phyloP scores from a whole-genome alignment of 78 protist species.

The Dictyostelium purpureum region DNA sequence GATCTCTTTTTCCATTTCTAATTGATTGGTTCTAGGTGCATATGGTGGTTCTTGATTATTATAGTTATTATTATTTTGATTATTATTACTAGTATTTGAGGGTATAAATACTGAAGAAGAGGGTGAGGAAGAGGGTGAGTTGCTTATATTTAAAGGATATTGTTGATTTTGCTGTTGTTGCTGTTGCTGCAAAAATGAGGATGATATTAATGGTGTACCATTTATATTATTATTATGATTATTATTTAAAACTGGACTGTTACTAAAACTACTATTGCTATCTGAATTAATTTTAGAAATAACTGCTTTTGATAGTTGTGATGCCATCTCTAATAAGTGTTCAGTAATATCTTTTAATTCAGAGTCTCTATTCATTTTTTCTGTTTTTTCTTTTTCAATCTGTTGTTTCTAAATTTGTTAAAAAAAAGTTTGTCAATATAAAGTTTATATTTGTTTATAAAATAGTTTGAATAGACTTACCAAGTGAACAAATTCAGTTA shows the following conservation, averaged over 20 bases:
- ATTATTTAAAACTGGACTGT: neutral
- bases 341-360: conserved; percentile 68
- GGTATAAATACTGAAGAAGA: too few relatives aligned
- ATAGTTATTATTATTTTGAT: too few relatives aligned
- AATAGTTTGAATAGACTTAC: conserved; percentile 8
- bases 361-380: conserved; percentile 28
- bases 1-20: conserved; percentile 35
- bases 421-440: neutral
- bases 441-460: neutral
- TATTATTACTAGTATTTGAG: neutral
- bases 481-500: conserved; percentile 32
- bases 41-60: neutral
- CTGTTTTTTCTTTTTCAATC: conserved; percentile 56
- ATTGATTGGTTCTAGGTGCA: too few relatives aligned
- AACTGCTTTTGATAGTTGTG: conserved; percentile 56
- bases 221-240: neutral
- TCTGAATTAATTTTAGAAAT: neutral
- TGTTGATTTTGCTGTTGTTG: neutral
- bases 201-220: neutral
- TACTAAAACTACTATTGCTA: neutral
- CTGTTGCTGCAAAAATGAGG: conserved; percentile 6
- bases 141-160: too few relatives aligned
- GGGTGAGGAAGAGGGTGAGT: neutral
- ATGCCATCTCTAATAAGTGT: conserved; percentile 67
- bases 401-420: conserved; percentile 21